Conservation (phyloP, 2,329 filamentous ascomycete genomes). For the Sporothrix dimorphospora region DNA sequence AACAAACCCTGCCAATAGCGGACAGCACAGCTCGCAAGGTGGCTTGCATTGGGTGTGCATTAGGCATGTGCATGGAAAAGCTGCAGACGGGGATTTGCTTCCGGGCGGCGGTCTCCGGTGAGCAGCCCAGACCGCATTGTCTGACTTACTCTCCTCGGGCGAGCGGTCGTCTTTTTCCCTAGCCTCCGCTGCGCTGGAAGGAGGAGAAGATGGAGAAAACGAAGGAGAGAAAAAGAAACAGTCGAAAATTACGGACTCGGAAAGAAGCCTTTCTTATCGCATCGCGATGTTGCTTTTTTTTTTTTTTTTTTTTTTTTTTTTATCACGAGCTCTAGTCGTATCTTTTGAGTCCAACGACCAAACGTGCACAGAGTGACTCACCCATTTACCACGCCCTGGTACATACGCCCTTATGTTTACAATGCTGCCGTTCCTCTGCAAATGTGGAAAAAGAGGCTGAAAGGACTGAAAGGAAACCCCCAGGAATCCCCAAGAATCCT, state of each 20-base stretch:
- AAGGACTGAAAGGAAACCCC: background rate
- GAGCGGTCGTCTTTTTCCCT: background rate
- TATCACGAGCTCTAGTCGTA: background rate
- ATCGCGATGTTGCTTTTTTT: background rate
- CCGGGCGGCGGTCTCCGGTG: slow-evolving; percentile 11
- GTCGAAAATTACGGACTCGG: background rate
- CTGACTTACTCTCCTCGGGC: background rate
- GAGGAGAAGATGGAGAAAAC: background rate
- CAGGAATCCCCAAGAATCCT: background rate
- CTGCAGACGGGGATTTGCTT: slow-evolving; percentile 15
- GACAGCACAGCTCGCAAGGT: background rate
- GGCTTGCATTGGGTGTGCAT: background rate
- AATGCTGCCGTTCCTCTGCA: background rate
- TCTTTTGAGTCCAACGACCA: background rate
- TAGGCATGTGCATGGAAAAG: background rate
- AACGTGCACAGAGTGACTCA: background rate
- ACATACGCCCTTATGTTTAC: background rate
- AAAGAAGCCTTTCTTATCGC: no score
- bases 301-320: background rate
- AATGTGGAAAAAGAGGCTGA: no score
- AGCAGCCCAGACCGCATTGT: background rate
- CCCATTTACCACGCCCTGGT: background rate
- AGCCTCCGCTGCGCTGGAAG: background rate
- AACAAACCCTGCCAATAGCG: slow-evolving; percentile 2
- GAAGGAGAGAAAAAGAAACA: background rate